Evolutionary conservation across 2,329 filamentous ascomycete species (phyloP).

Genomic region (Huntiella moniliformis): DNA sequence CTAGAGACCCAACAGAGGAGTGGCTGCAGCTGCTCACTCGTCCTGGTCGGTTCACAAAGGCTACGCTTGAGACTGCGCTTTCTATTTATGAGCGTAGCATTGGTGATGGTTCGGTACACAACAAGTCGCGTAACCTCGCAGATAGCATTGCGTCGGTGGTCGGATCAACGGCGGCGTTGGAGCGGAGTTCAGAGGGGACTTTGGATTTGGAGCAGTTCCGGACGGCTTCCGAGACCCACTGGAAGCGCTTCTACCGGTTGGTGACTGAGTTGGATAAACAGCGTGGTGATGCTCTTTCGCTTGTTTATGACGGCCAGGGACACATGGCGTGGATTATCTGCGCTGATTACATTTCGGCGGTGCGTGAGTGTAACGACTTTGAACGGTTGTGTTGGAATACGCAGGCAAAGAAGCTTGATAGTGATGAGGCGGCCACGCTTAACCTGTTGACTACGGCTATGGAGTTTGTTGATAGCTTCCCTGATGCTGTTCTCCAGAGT

Average conservation of each 20-base stretch:
- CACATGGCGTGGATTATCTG: constrained; percentile 71
- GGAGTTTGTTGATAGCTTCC: constrained; percentile 50
- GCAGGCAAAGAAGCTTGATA: constrained; percentile 22
- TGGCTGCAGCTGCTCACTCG: constrained; percentile 74
- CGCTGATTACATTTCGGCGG: constrained; percentile 59
- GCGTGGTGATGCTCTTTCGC: constrained; percentile 60
- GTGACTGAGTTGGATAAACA: constrained; percentile 73
- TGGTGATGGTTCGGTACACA: constrained; percentile 21
- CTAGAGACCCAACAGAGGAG: constrained; percentile 56
- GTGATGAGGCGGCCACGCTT: constrained; percentile 34
- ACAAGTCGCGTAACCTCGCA: constrained; percentile 40
- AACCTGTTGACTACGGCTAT: constrained; percentile 50
- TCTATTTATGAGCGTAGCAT: constrained; percentile 58
- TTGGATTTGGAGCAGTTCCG: constrained; percentile 64
- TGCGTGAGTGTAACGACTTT: constrained; percentile 60
- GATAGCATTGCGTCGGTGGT: constrained; percentile 61
- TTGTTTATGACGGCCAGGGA: constrained; percentile 52
- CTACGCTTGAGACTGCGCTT: constrained; percentile 69
- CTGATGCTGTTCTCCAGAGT: constrained; percentile 47
- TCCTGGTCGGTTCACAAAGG: constrained; percentile 61
- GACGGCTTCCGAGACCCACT: constrained; percentile 58
- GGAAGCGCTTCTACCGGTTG: constrained; percentile 76
- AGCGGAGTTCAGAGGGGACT: constrained; percentile 39
- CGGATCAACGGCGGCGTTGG: constrained; percentile 47
- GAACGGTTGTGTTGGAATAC: constrained; percentile 47